phyloP scores from a whole-genome alignment of 768 basidiomycete species.

The Mycena latifolia region DNA sequence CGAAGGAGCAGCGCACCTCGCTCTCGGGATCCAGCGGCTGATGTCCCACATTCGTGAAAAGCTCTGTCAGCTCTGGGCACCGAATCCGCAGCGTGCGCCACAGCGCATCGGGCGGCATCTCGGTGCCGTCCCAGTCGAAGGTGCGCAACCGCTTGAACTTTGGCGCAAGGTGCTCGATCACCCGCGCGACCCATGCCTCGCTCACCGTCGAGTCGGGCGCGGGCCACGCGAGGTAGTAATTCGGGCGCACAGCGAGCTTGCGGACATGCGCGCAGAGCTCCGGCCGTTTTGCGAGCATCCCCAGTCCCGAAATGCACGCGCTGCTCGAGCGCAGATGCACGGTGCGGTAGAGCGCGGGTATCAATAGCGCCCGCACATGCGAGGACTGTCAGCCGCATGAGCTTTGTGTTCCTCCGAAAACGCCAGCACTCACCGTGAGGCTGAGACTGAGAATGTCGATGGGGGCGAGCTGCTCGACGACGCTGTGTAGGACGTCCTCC shows the following conservation, averaged over 20 bases:
- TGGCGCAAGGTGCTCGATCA: slow-evolving; percentile 49
- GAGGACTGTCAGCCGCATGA: slow-evolving; percentile 40
- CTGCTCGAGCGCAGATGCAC: slow-evolving; percentile 58
- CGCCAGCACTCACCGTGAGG: background rate
- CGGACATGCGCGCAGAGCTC: slow-evolving; percentile 54
- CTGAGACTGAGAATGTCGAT: background rate
- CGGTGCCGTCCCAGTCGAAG: slow-evolving; percentile 67
- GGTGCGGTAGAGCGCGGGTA: slow-evolving; percentile 57
- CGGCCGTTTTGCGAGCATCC: slow-evolving; percentile 49
- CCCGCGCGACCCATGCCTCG: slow-evolving; percentile 56
- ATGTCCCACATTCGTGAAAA: slow-evolving; percentile 60
- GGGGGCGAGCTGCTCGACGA: background rate
- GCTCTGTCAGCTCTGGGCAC: slow-evolving; percentile 58
- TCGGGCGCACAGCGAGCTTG: slow-evolving; percentile 60
- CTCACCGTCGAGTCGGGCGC: slow-evolving; percentile 53
- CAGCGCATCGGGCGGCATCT: slow-evolving; percentile 56
- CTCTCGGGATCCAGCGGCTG: slow-evolving; percentile 49
- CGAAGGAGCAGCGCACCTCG: slow-evolving; percentile 34
- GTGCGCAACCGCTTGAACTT: slow-evolving; percentile 51
- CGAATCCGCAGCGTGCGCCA: slow-evolving; percentile 55
- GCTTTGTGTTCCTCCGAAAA: background rate
- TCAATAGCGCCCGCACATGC: slow-evolving; percentile 40
- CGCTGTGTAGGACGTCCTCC: background rate
- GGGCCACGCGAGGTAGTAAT: slow-evolving; percentile 67
- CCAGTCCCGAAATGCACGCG: slow-evolving; percentile 51